These are phyloP conservation scores for Cucumis hystrix DNA, from an alignment of 306 rosid genomes.

Conservation along the genomic window DNA sequence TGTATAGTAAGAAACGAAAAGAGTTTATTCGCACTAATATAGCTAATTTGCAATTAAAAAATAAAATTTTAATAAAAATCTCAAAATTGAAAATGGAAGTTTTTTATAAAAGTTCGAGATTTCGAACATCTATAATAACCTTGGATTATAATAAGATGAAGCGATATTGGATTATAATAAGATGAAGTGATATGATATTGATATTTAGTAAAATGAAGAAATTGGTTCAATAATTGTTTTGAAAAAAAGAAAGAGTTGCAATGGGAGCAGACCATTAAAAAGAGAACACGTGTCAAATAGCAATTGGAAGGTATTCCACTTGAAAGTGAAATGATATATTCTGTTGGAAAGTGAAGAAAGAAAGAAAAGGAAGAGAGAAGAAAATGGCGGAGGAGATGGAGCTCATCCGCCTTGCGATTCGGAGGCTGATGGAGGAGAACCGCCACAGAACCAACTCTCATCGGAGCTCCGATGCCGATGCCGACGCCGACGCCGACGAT, in stretches of 20 bases:
- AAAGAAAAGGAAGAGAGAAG: neutral
- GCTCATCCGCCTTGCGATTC: conserved; percentile 43
- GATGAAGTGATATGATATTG: no score
- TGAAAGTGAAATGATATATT: neutral
- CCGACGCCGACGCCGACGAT: conserved; percentile 7
- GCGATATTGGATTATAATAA: no score
- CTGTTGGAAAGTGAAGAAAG: neutral
- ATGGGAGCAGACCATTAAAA: neutral
- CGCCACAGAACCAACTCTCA: neutral
- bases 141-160: no score
- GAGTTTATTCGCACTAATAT: no score
- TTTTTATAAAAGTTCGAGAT: no score
- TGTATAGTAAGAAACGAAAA: no score
- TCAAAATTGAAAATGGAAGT: no score
- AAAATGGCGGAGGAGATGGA: conserved; percentile 15
- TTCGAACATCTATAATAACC: no score
- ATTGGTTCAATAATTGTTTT: no score
- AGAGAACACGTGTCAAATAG: neutral
- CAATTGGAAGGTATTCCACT: neutral
- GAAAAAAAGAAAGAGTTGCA: neutral
- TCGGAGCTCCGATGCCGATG: neutral
- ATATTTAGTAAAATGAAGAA: no score
- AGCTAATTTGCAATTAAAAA: no score
- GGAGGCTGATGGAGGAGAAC: conserved; percentile 30
- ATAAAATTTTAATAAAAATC: no score